Evolutionary conservation across 305 asterid species (phyloP), one percentile per base, ranked within the genome.

Genomic region (Fraxinus latifolia): DNA sequence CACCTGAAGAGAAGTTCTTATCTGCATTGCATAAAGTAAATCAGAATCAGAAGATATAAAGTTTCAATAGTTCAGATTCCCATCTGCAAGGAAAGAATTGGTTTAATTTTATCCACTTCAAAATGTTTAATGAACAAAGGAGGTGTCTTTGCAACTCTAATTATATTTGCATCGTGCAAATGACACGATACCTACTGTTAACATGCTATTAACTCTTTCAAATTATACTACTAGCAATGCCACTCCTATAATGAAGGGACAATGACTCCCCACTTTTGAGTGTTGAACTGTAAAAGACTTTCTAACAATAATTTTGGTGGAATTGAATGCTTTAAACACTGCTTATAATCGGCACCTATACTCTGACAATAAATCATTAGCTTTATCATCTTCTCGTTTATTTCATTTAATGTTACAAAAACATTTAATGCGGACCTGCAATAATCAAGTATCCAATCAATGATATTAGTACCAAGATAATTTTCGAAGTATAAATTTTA

Each of bases 1-100:
- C 81, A 91, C 90, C 88, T 93, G 99, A 83, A 95, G 98, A 34
- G 97, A 92, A 47, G 99, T 95, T 91, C 88, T 91, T 83, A 95
- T 87, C 98, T 95, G 93, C 95, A 88, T 70, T 82, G 27, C 44
- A 81, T 29, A 47, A 79, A 80, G 65, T 31, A 85, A 80, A 78
- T 67, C 81, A 88, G 77, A 19, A 71, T 81, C 3, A 7, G 29
- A 79, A 72, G 58, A 27, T 8, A 65, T 25, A 23, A 65, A 68
- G 75, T 70, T 14, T 5, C 21, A 15, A 31, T 15, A 14, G 23
- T 29, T 31, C n/a, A 70, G 37, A 12, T 4, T 29, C 72, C 6
- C 1, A 8, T 23, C 72, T 21, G 33, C 29, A 62, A 23, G 33
- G n/a, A 62, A 62, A 62, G 72, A 23, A 62, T 23, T 21, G 32